A percentile compares a stretch with the other conserved stretches of the same genome.
Evolutionary conservation across 2,329 filamentous ascomycete species (phyloP).

Genomic region (Uncinocarpus reesii): DNA sequence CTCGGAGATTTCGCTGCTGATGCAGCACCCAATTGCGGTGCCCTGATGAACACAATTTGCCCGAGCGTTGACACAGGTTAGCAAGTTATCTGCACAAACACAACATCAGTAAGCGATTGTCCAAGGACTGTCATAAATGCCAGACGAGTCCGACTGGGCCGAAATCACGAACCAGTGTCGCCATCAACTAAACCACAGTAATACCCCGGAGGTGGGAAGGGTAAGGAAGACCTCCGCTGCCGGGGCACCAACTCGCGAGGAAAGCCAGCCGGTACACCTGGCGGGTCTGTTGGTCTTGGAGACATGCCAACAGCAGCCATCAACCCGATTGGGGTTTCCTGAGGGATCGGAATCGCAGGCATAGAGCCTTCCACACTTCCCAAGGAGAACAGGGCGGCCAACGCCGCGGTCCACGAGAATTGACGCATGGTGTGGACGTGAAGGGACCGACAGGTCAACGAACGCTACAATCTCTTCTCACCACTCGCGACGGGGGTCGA

Average conservation of each 20-base stretch:
- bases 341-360: conserved; percentile 12
- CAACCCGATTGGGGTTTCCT: conserved; percentile 15
- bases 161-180: conserved; percentile 16
- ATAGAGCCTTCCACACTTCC: conserved; percentile 14
- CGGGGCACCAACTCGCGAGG: conserved; percentile 15
- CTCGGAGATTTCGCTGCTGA: conserved; percentile 13
- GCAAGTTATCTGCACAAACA: conserved; percentile 13
- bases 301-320: conserved; percentile 17
- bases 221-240: conserved; percentile 7
- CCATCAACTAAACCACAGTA: conserved; percentile 18
- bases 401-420: conserved; percentile 10
- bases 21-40: conserved; percentile 18
- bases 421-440: conserved; percentile 11
- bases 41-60: conserved; percentile 17
- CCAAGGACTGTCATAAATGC: not conserved
- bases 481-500: not conserved
- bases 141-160: not conserved
- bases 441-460: too few species aligned
- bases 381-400: conserved; percentile 16
- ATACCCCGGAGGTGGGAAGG: conserved; percentile 16
- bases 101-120: not conserved
- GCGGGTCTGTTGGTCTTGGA: conserved; percentile 16
- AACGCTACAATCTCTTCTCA: not conserved
- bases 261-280: conserved; percentile 13
- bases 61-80: conserved; percentile 17